Base-by-base conservation (phyloP, 2,329 filamentous ascomycete genomes). In the Paraphoma chrysanthemicola region DNA sequence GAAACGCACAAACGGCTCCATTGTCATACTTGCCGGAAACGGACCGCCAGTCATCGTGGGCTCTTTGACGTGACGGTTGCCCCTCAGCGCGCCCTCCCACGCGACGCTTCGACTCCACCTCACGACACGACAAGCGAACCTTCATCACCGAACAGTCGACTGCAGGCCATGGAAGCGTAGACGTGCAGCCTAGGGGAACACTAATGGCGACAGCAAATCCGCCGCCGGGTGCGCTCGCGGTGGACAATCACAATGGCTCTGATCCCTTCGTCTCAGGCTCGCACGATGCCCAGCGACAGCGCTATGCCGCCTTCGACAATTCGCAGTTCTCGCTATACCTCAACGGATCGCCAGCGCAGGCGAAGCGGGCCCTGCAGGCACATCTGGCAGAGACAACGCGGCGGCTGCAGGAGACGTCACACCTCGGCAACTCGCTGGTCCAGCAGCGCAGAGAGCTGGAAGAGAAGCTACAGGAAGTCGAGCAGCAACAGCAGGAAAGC, bases 331-430 rank as follows among this genome's bases (percentile, higher is more conserved):
- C 89, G 38, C 82, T 94, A 18, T 90, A 91, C 64, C 86, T 92
- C n/a, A 79, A 79, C 51, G 83, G 91, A 29, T 97, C 94, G 0
- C 92, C 94, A 9, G 87, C 88, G 53, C 93, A 97, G 73, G 92
- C 93, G 41, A 96, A 91, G 78, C 89, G 91, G 64, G 93, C 93
- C 44, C 83, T 99, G 44, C 90, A 97, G 77, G 92, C 93, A 49
- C 95, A 98, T 78, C 84, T 99, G 46, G 88, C 90, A 60, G 95
- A 99, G 77, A 97, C 94, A 1, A 92, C 97, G 70, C 89, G 93
- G 56, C 88, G 94, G 56, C 88, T 99, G 61, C 91, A 96, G 70
- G 93, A 98, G 74, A 91, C 94, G 6, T 95, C 92, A 29, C 93
- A 91, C 71, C 81, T 99, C 41, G 95, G 95, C 61, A 95, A 90